Conservation (phyloP, 2,329 filamentous ascomycete genomes). For the Incumbomyces lentus region DNA sequence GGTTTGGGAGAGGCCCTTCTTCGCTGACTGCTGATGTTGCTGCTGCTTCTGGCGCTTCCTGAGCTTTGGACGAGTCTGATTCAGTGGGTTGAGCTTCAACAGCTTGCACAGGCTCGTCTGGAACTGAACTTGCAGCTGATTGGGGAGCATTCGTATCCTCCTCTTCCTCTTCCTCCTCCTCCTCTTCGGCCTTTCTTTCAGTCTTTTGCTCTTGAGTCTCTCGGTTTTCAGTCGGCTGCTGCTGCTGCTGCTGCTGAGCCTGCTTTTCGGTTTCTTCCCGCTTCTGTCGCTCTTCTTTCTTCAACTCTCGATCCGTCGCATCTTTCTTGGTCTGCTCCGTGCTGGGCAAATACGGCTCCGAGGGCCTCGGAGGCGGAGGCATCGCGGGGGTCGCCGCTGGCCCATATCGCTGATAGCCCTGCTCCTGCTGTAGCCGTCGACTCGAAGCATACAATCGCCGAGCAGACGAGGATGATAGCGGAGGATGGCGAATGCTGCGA, state of each 20-base stretch:
- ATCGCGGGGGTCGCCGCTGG: constrained; percentile 33
- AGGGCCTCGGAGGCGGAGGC: constrained; percentile 28
- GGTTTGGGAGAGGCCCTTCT: constrained; percentile 12
- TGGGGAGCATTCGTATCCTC: neutral
- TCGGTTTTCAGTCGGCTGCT: too few relatives aligned
- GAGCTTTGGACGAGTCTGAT: constrained; percentile 10
- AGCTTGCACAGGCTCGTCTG: neutral
- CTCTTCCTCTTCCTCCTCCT: constrained; percentile 13
- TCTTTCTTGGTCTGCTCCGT: constrained; percentile 5
- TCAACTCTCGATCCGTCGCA: constrained; percentile 1
- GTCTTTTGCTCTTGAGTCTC: constrained; percentile 9
- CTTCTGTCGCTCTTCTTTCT: constrained; percentile 5
- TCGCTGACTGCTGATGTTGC: constrained; percentile 8
- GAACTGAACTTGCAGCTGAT: too few relatives aligned
- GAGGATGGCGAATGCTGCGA: constrained; percentile 32
- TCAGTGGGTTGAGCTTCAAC: constrained; percentile 10
- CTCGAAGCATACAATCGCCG: constrained; percentile 28
- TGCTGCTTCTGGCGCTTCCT: constrained; percentile 3
- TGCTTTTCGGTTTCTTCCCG: constrained; percentile 11
- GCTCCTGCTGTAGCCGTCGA: constrained; percentile 27
- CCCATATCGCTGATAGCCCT: constrained; percentile 37
- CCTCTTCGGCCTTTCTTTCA: constrained; percentile 16
- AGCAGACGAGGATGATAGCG: constrained; percentile 21
- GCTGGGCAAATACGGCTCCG: constrained; percentile 12
- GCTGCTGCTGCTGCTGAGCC: constrained; percentile 11